Evolutionary conservation across 192 early-diverging fungal species (phyloP), one percentile per base, ranked within the genome.

Genomic region (Coemansia sp.): DNA sequence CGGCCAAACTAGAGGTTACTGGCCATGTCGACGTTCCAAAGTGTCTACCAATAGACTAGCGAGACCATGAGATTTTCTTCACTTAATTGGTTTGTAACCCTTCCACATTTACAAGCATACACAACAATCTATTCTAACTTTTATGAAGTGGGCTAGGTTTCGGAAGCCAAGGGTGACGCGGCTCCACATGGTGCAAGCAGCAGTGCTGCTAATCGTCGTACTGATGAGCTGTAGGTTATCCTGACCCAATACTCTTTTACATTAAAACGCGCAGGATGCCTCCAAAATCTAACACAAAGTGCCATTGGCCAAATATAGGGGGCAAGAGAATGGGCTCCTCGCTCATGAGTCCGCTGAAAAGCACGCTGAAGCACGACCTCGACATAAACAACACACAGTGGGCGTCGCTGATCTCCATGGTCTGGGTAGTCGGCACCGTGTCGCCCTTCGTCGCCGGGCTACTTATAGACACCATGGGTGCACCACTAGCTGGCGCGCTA

Each of bases 391-490:
- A 84, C 64, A 84, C 83, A 0, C 79, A 85, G 36, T 82, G 76
- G 70, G 75, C 76, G 3, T 74, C 80, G n/a, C 68, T 85, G 34
- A 78, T 73, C 20, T 79, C 79, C 3, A 78, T 82, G 70, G 76
- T 85, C 28, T 74, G 73, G 69, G 76, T 82, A 20, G 73, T 85
- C 38, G 80, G 80, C 39, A 82, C 83, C 9, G 65, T 85, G 9
- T 71, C 80, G 14, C 83, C 83, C 9, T 76, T 82, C 43, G 48
- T 83, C 34, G 77, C 72, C 48, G 87, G 87, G 3, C 63, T 87
- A 3, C 70, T 86, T 10, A 72, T 85, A 45, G 83, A 85, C 62
- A 73, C 64, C 6, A 73, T 85, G 66, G 83, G 83, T 36, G 67
- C 76, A 18, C 71, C 79, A 3, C 72, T 74, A 11, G 83, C 79